Evolutionary conservation across 225 moss, liverwort and hornwort genomes (phyloP), one percentile per base, ranked within the genome.

Genomic region (Sphagnum contortum): DNA sequence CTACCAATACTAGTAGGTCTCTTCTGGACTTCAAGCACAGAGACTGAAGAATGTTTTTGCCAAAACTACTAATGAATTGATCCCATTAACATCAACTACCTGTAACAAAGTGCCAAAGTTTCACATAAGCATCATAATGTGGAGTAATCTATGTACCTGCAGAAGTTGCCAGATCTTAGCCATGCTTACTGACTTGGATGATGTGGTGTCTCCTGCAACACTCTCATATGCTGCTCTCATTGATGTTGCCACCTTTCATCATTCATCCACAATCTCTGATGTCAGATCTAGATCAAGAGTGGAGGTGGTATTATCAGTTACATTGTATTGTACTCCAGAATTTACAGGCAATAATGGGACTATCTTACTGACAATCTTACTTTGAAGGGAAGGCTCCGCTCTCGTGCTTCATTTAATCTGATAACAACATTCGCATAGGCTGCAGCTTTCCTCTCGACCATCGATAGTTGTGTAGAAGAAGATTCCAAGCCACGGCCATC

Each of bases 151-250:
- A 10, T 57, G 48, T 54, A 94, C 91, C 91, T 92, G 89, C 68
- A 95, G 61, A 9, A 92, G 87, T 46, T 87, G 84, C 95, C 95
- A 96, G 65, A 96, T 96, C 75, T 92, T 92, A 3, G 86, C 68
- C 71, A 90, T 88, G 76, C 76, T 92, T 53, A 96, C 95, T 63
- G 92, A 88, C 70, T 81, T 87, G 12, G 87, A 77, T 14, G 82
- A 69, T 13, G 83, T 61, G 48, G 68, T 64, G 59, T 92, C 95
- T 68, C 66, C 75, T 50, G 71, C 77, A 51, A 87, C 76, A 13
- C 83, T 82, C 70, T 89, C 89, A 65, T 90, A 85, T 12, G 92
- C 88, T 74, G 77, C 59, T 70, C 74, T 73, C 69, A 90, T 86
- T 29, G 92, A 77, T 65, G 79, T 66, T 48, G 88, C 95, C 68